Evolutionary conservation across 441 rosid genomes (phyloP), one percentile per base, ranked within the genome.

Genomic region (Hura crepitans): DNA sequence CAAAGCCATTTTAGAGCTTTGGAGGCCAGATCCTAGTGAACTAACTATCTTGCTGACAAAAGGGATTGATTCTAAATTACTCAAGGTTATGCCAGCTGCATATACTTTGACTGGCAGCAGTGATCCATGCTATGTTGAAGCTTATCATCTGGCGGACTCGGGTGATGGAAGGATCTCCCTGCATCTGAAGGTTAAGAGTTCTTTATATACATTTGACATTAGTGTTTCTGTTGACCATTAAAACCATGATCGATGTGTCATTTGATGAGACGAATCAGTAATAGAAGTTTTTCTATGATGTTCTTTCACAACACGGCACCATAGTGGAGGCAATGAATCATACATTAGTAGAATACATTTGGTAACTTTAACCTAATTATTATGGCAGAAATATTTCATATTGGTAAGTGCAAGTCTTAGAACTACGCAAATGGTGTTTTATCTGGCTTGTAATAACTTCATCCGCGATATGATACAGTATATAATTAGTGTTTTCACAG

Each of bases 1-100:
- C 83, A 89, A 87, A 80, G 99, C 98, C 66, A 95, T 92, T 81
- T 81, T 95, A 76, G 99, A 95, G 87, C 97, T 95, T 70, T 95
- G 98, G 99, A 88, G 92, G 82, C 98, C 99, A n/a, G 82, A 92
- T 57, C 97, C 99, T 60, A 90, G 88, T 75, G 99, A 95, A 73
- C 69, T 95, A 75, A 85, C 93, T 66, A 85, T 87, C 72, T 80
- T 92, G 81, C 85, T 95, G 75, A 84, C 92, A 33, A 90, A 88
- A 78, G 96, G 95, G 70, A 77, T 91, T 27, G 91, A 90, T 70
- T 87, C 92, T 39, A 77, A 90, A 75, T 85, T 85, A 65, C 84
- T 89, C 61, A 95, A 89, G 83, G 84, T 87, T 83, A 83, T 90
- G 75, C 99, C 97, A n/a, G 83, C 85, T 74, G 89, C 96, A 64